phyloP scores from a whole-genome alignment of 345 rosid genomes.

The Citrus cavaleriei region DNA sequence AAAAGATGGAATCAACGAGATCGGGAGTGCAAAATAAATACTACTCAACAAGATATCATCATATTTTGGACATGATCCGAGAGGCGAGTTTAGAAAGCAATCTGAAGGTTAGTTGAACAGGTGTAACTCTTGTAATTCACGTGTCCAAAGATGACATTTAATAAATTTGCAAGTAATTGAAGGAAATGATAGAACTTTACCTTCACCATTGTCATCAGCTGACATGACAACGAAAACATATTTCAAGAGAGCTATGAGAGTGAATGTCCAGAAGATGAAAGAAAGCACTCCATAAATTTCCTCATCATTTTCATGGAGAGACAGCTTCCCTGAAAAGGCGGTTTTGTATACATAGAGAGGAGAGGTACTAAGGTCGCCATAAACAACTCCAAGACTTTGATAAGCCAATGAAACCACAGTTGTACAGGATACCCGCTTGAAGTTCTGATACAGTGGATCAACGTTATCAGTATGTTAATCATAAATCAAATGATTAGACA shows the following conservation, averaged over 20 bases:
- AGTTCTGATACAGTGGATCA: constrained; percentile 40
- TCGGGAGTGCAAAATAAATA: background rate
- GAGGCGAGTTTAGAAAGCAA: background rate
- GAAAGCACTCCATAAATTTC: constrained; percentile 80
- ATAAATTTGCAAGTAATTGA: background rate
- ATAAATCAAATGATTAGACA: background rate
- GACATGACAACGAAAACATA: constrained; percentile 63
- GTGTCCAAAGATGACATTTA: background rate
- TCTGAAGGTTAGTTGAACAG: background rate
- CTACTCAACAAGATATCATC: background rate
- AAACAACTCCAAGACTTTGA: constrained; percentile 90
- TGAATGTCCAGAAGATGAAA: constrained; percentile 84
- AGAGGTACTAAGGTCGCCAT: constrained; percentile 74
- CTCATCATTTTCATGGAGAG: constrained; percentile 74
- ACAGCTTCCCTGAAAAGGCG: constrained; percentile 72
- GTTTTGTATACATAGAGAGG: constrained; percentile 88
- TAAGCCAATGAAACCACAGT: constrained; percentile 70
- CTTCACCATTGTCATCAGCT: constrained; percentile 88
- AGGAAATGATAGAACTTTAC: constrained; percentile 28
- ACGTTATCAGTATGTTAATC: constrained; percentile 1
- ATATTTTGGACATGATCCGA: background rate
- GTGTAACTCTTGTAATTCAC: background rate
- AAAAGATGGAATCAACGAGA: background rate
- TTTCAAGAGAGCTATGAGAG: constrained; percentile 72
- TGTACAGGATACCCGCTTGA: constrained; percentile 50